Conservation (phyloP, 495 filamentous ascomycete genomes). For the Tuber brumale region DNA sequence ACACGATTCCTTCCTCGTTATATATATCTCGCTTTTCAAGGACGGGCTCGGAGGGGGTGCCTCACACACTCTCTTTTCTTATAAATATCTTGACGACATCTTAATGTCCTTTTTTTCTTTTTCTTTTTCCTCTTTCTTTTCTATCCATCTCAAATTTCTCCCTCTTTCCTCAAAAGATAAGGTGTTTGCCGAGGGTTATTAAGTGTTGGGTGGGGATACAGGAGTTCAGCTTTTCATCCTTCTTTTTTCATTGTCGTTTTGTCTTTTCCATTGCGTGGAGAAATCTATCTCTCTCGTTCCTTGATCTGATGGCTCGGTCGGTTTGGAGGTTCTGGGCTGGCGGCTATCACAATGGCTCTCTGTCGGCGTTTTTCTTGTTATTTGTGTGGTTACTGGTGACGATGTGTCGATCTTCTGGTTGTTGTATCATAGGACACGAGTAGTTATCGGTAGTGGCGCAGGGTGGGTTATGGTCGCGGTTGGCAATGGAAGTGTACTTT, state of each 20-base stretch:
- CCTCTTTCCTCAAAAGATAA: background rate
- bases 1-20: background rate
- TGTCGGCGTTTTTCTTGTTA: background rate
- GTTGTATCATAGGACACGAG: background rate
- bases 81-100: slow-evolving; percentile 25
- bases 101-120: slow-evolving; percentile 8
- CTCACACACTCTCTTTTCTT: slow-evolving; percentile 15
- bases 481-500: background rate
- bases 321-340: background rate
- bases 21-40: slow-evolving; percentile 12
- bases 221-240: slow-evolving; percentile 32
- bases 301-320: background rate
- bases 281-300: background rate
- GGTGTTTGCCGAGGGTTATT: slow-evolving; percentile 26
- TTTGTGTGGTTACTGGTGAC: background rate
- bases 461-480: background rate
- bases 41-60: slow-evolving; percentile 23
- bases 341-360: background rate
- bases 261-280: background rate
- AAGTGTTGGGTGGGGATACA: slow-evolving; percentile 27
- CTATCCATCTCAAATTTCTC: background rate
- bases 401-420: background rate
- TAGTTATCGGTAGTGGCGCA: background rate
- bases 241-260: slow-evolving; percentile 9
- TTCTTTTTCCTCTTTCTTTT: background rate